Conservation (phyloP, 2,329 filamentous ascomycete genomes). For the Paecilomyces variotii region DNA sequence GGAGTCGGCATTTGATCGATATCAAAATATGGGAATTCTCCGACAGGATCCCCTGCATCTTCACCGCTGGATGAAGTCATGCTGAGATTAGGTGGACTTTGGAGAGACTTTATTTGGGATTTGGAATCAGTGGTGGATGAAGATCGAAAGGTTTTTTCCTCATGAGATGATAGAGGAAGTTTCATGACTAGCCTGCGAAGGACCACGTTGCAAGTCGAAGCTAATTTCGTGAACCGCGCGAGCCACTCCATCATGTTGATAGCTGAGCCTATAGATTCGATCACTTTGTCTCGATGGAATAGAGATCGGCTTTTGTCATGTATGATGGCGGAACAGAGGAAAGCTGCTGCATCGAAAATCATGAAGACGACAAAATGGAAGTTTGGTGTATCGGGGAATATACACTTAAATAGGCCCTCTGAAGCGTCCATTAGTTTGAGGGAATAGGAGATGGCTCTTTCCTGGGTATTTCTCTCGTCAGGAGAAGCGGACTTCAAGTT, state of each 20-base stretch:
- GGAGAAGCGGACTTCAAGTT: constrained; percentile 13
- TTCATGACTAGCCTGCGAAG: constrained; percentile 13
- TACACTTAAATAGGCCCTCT: constrained; percentile 34
- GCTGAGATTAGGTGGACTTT: not conserved
- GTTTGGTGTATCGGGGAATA: constrained; percentile 38
- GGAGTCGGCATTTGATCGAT: constrained; percentile 5
- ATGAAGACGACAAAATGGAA: constrained; percentile 45
- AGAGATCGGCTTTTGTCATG: constrained; percentile 40
- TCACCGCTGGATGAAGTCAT: not conserved
- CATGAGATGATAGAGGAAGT: constrained; percentile 6
- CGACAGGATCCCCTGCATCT: not conserved
- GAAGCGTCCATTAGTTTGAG: constrained; percentile 37
- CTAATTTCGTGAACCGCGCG: constrained; percentile 13
- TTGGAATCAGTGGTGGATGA: constrained; percentile 2
- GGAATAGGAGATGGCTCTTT: constrained; percentile 37
- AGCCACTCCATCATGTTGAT: constrained; percentile 25
- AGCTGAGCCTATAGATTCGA: constrained; percentile 32
- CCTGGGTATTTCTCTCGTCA: constrained; percentile 32
- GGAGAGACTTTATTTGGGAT: not conserved
- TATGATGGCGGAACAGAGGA: constrained; percentile 45
- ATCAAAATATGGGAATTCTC: constrained; percentile 2
- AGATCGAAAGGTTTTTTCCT: not conserved
- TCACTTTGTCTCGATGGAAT: constrained; percentile 33
- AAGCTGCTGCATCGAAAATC: constrained; percentile 45
- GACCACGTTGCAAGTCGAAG: constrained; percentile 15